These are phyloP conservation scores for Sporothrix pallida DNA, from an alignment of 2,329 filamentous ascomycete species.

Conservation along the genomic window DNA sequence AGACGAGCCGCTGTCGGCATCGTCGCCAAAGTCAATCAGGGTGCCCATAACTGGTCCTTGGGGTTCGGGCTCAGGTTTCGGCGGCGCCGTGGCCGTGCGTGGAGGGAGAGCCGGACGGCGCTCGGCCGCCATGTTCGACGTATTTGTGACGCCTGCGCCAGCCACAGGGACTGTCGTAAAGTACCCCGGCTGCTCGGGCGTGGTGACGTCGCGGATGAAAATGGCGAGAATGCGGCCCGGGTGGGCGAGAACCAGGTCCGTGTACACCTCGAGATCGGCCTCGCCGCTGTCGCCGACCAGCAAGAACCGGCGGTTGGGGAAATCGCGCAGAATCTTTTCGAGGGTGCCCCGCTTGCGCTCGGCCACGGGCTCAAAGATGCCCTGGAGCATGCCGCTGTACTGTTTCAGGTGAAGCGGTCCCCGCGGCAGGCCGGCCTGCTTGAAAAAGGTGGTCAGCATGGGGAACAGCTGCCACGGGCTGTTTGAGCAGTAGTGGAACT, in stretches of 20 bases:
- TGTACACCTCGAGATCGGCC: conserved; percentile 96
- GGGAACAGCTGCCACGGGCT: conserved; percentile 98
- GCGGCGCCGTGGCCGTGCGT: conserved; percentile 41
- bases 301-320: conserved; percentile 86
- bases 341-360: conserved; percentile 91
- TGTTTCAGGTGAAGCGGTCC: conserved; percentile 96
- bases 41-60: conserved; percentile 58
- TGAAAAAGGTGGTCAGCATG: conserved; percentile 84
- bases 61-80: conserved; percentile 39
- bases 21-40: conserved; percentile 66
- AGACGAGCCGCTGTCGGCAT: conserved; percentile 46
- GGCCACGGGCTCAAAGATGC: conserved; percentile 95
- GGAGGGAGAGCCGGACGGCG: conserved; percentile 26
- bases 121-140: conserved; percentile 10
- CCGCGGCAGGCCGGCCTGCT: conserved; percentile 75
- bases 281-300: conserved; percentile 95
- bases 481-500: conserved; percentile 98
- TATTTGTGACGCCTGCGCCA: too few species aligned
- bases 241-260: conserved; percentile 84
- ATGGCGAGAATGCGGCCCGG: conserved; percentile 83
- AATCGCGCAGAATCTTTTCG: conserved; percentile 84
- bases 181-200: conserved; percentile 72
- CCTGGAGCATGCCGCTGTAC: conserved; percentile 95
- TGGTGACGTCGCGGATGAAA: conserved; percentile 96
- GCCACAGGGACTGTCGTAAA: conserved; percentile 56